A percentile compares a stretch with the other conserved stretches of the same genome.
Conservation (phyloP, 768 basidiomycete genomes). For the Erythrobasidium yunnanense region DNA sequence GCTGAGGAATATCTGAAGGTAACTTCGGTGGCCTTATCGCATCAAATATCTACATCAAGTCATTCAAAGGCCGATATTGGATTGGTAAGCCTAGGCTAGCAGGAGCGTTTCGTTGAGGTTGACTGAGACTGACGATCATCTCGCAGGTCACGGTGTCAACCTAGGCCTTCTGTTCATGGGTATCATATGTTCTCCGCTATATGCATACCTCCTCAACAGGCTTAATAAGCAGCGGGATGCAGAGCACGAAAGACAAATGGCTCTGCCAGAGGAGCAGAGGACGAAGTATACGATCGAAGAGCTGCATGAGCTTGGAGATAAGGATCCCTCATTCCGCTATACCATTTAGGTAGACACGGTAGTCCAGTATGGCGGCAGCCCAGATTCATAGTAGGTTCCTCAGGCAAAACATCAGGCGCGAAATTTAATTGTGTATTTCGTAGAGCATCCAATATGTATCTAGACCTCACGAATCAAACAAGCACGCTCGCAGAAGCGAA, state of each 20-base stretch:
- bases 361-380: too few relatives aligned
- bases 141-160: slow-evolving; percentile 29
- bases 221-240: slow-evolving; percentile 29
- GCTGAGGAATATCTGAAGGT: not conserved
- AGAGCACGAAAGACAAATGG: slow-evolving; percentile 20
- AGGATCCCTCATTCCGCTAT: slow-evolving; percentile 25
- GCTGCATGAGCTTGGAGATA: slow-evolving; percentile 34
- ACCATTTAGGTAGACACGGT: too few relatives aligned
- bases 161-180: slow-evolving; percentile 32
- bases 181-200: slow-evolving; percentile 23
- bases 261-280: slow-evolving; percentile 30
- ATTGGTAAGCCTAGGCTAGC: slow-evolving; percentile 27
- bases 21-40: slow-evolving; percentile 26
- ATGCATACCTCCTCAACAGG: slow-evolving; percentile 31
- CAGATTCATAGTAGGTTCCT: too few relatives aligned
- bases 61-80: slow-evolving; percentile 29
- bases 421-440: too few relatives aligned
- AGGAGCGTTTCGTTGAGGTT: not conserved
- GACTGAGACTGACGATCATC: not conserved
- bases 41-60: slow-evolving; percentile 32
- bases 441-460: too few relatives aligned
- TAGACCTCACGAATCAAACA: too few relatives aligned
- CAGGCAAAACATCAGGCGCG: too few relatives aligned
- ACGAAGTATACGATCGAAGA: slow-evolving; percentile 32
- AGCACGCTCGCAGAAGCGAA: too few relatives aligned